Conservation (phyloP, 495 filamentous ascomycete genomes). For the Tuber melanosporum region DNA sequence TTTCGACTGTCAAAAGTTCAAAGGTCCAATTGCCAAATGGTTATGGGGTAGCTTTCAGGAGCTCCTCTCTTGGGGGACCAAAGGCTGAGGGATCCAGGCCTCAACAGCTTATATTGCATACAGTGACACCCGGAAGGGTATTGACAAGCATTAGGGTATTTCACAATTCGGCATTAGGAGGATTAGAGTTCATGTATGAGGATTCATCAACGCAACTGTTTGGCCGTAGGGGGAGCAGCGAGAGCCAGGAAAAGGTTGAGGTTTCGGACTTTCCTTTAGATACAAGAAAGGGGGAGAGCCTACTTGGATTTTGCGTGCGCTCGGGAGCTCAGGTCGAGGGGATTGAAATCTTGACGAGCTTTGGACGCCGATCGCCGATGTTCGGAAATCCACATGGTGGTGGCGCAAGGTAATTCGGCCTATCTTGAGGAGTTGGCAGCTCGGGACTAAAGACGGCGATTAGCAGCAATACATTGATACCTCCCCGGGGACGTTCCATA, state of each 20-base stretch:
- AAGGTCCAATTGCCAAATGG: constrained; percentile 69
- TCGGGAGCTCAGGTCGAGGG: constrained; percentile 82
- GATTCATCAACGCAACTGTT: constrained; percentile 82
- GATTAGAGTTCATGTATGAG: constrained; percentile 88
- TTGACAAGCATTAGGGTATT: constrained; percentile 70
- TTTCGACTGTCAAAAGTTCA: constrained; percentile 62
- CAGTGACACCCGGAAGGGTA: constrained; percentile 62
- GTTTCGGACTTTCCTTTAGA: constrained; percentile 50
- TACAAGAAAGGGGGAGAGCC: constrained; percentile 72
- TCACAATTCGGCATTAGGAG: constrained; percentile 71
- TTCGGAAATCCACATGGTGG: constrained; percentile 80
- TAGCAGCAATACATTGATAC: constrained; percentile 75
- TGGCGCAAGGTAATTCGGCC: constrained; percentile 58
- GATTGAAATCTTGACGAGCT: constrained; percentile 81
- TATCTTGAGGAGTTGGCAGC: constrained; percentile 1
- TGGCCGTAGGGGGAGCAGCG: constrained; percentile 70
- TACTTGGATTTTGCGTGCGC: constrained; percentile 80
- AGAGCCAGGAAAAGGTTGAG: constrained; percentile 17
- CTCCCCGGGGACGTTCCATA: constrained; percentile 82
- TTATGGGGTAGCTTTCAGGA: constrained; percentile 62
- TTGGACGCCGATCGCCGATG: constrained; percentile 73
- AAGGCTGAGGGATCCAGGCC: constrained; percentile 64
- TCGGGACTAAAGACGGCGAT: constrained; percentile 23
- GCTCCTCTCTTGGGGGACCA: constrained; percentile 68
- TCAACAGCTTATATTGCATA: constrained; percentile 68